phyloP scores from a whole-genome alignment of 345 rosid species.

The Arabidopsis suecica region DNA sequence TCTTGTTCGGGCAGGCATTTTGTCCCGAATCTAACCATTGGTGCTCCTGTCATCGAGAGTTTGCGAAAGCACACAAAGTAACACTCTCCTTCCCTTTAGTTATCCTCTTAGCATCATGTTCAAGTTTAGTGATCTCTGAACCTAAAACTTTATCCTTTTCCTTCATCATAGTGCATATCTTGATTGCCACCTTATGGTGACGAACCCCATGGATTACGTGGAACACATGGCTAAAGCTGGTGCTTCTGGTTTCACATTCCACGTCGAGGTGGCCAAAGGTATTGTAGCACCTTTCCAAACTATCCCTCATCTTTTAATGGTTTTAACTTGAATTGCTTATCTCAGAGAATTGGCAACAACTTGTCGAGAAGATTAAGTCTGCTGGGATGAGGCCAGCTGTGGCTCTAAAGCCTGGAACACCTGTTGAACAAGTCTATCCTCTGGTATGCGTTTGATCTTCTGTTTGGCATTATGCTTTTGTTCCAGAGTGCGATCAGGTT shows the following conservation, averaged over 20 bases:
- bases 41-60: slow-evolving; percentile 79
- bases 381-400: slow-evolving; percentile 91
- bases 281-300: background rate
- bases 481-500: slow-evolving; percentile 19
- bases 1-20: slow-evolving; percentile 57
- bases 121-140: slow-evolving; percentile 8
- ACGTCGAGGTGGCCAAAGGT: slow-evolving; percentile 81
- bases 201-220: slow-evolving; percentile 86
- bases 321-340: slow-evolving; percentile 9
- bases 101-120: background rate
- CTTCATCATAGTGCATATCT: slow-evolving; percentile 65
- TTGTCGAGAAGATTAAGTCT: slow-evolving; percentile 65
- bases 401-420: slow-evolving; percentile 79
- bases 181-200: slow-evolving; percentile 95
- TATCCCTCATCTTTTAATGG: background rate
- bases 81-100: background rate
- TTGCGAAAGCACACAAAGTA: slow-evolving; percentile 82
- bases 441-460: slow-evolving; percentile 52
- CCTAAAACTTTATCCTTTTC: background rate
- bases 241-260: slow-evolving; percentile 94
- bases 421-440: slow-evolving; percentile 84
- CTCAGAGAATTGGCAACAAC: slow-evolving; percentile 81
- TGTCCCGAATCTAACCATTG: slow-evolving; percentile 81
- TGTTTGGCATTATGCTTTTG: slow-evolving; percentile 16
- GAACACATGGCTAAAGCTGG: slow-evolving; percentile 78